Percentiles rank a stretch among this genome's conserved stretches.
Evolutionary conservation across 495 filamentous ascomycete species (phyloP).

Genomic region (Podospora appendiculata): DNA sequence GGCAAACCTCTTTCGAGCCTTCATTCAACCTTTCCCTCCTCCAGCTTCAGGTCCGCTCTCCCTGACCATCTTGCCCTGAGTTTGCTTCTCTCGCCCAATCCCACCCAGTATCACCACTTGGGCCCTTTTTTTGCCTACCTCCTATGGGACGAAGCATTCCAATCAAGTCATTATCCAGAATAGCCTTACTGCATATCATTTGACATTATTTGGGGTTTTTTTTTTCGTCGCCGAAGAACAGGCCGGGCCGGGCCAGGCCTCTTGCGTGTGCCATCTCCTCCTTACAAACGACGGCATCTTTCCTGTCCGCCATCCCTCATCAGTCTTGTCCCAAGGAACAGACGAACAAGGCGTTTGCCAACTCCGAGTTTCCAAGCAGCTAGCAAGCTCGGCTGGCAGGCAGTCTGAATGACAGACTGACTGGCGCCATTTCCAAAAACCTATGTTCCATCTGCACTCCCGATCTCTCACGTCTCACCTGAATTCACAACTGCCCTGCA

Average conservation of each 20-base stretch:
- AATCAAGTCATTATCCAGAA: background rate
- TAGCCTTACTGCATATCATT: conserved; percentile 3
- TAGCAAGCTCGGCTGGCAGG: background rate
- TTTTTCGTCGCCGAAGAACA: background rate
- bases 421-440: background rate
- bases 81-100: no score
- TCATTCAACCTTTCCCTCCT: no score
- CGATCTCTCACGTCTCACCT: background rate
- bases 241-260: no score
- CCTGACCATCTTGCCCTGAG: background rate
- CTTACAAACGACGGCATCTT: no score
- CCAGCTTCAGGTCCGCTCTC: background rate
- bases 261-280: no score
- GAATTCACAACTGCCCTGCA: background rate
- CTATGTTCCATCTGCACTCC: background rate
- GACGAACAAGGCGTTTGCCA: no score
- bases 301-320: no score
- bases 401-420: background rate
- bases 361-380: background rate
- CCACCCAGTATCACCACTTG: no score
- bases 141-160: conserved; percentile 3
- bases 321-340: no score
- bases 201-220: background rate
- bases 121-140: background rate
- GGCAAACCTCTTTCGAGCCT: no score